phyloP scores from a whole-genome alignment of 768 basidiomycete genomes.

The Rhodosporidiobolus sp. region DNA sequence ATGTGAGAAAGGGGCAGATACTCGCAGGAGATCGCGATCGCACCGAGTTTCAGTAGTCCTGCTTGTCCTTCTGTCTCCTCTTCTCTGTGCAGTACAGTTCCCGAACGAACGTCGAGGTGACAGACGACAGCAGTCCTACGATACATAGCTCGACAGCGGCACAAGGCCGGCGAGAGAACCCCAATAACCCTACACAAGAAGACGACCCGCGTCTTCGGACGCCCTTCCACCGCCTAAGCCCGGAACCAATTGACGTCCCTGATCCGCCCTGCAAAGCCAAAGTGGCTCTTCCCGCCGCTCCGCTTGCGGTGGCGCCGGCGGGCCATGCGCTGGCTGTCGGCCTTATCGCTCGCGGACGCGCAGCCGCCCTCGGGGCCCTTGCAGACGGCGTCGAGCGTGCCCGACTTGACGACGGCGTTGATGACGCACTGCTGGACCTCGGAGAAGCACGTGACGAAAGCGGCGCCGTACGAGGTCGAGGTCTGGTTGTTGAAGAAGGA shows the following conservation, averaged over 20 bases:
- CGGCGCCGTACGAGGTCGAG: constrained; percentile 38
- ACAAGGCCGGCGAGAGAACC: too few species aligned
- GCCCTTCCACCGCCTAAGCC: background rate
- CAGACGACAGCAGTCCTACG: too few species aligned
- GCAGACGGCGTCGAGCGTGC: constrained; percentile 38
- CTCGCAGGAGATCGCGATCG: too few species aligned
- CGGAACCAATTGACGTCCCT: constrained; percentile 10
- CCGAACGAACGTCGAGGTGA: too few species aligned
- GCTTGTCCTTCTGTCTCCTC: too few species aligned
- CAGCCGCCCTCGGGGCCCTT: constrained; percentile 37
- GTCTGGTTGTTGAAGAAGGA: constrained; percentile 42
- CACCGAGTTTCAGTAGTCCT: too few species aligned
- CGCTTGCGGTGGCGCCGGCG: background rate
- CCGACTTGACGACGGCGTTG: constrained; percentile 29
- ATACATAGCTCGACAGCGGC: too few species aligned
- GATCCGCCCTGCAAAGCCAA: constrained; percentile 26
- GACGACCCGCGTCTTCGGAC: too few species aligned
- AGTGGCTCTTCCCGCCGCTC: background rate
- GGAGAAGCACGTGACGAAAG: constrained; percentile 38
- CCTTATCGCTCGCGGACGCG: constrained; percentile 8
- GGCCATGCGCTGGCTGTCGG: background rate
- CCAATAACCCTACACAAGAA: too few species aligned
- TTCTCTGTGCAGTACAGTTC: too few species aligned
- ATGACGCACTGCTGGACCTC: constrained; percentile 31
- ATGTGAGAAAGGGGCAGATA: too few species aligned